Base-by-base conservation (phyloP, 192 early-diverging fungal genomes). In the Coemansia sp. region DNA sequence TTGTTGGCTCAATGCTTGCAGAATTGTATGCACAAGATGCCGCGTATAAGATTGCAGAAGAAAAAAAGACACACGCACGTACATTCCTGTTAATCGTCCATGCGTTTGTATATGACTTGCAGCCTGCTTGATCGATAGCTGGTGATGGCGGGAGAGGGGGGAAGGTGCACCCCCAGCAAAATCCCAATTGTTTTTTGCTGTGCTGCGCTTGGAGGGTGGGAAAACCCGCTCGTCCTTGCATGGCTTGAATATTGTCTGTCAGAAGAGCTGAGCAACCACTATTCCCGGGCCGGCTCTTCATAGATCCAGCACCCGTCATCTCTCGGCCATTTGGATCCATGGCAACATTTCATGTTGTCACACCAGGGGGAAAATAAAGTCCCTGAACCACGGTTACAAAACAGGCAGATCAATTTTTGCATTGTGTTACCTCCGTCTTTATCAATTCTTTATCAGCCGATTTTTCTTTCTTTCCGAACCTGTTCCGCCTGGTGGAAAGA, bases 11-110 rank as follows among this genome's bases (percentile, higher is more conserved):
- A 37, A 37, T 37, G 35, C 35, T 43, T 43, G 40, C 40, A 43
- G 13, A 43, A 43, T 18, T 43, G n/a, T n/a, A 43, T 43, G 40
- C 40, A 43, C 35, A 37, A 6, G 18, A n/a, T n/a, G n/a, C n/a
- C n/a, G n/a, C n/a, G n/a, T n/a, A n/a, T n/a, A n/a, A n/a, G n/a
- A n/a, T 40, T 25, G 48, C 21, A 51, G 5, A 26, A 51, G n/a
- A 43, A 49, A 39, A 40, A 40, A 40, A 51, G 48, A 51, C 23
- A 51, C 48, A 45, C 13, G 48, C 48, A 51, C 23, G 48, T 15
- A 51, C 48, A 26, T 9, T 51, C 18, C 15, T 18, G 43, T 20
- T 26, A 13, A 8, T 51, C 48, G 0, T 51, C 21, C 25, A 51
- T 51, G 25, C 25, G 48, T 25, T 7, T 25, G 23, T 18, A 2